These are phyloP conservation scores for Populus hybrid DNA, from an alignment of 441 rosid species.

Conservation along the genomic window DNA sequence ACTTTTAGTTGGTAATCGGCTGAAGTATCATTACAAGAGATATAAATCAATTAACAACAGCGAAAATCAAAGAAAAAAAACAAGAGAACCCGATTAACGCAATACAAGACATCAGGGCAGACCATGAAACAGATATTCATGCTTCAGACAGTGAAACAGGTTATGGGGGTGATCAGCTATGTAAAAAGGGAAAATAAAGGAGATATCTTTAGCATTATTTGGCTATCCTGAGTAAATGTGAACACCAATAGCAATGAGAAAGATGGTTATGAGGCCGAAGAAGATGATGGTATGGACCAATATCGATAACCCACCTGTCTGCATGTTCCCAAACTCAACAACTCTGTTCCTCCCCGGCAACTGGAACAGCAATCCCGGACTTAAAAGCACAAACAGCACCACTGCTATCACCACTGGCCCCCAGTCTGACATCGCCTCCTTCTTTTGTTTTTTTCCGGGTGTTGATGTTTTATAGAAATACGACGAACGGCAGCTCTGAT, in stretches of 20 bases:
- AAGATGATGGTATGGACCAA: conserved; percentile 65
- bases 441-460: not conserved
- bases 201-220: not conserved
- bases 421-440: conserved; percentile 59
- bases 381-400: conserved; percentile 63
- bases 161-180: not conserved
- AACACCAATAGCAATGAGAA: conserved; percentile 65
- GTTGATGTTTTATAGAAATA: not conserved
- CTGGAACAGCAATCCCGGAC: conserved; percentile 80
- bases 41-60: too few species aligned
- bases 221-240: conserved; percentile 48
- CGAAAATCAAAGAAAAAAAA: not conserved
- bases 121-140: too few species aligned
- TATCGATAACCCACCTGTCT: conserved; percentile 71
- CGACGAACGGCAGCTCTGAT: not conserved
- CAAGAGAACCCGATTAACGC: not conserved
- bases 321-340: conserved; percentile 78
- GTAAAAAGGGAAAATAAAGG: too few species aligned
- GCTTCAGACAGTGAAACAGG: too few species aligned
- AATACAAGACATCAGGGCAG: not conserved
- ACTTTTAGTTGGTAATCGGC: not conserved
- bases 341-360: conserved; percentile 59
- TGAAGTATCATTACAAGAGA: not conserved
- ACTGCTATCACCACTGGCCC: conserved; percentile 66
- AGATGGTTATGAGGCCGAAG: conserved; percentile 68